These are phyloP conservation scores for Rhodocollybia butyracea DNA, from an alignment of 768 basidiomycete species.

Conservation along the genomic window DNA sequence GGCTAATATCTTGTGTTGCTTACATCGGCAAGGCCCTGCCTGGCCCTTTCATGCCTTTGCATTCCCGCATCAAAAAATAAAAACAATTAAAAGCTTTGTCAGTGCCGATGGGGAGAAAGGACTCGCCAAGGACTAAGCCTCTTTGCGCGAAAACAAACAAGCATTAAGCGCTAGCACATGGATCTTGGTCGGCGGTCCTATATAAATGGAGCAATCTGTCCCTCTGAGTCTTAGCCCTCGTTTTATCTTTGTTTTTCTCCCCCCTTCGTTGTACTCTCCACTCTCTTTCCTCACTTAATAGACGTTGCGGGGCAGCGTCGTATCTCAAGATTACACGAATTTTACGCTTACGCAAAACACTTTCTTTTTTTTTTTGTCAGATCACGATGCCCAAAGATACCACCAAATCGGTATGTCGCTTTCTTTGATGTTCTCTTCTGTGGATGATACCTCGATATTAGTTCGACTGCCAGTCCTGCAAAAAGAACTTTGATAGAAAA, in stretches of 20 bases:
- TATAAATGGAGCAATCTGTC: neutral
- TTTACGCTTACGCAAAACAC: neutral
- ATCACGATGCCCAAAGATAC: neutral
- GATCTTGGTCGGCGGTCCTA: neutral
- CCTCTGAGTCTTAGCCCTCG: neutral
- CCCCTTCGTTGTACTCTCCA: slow-evolving; percentile 2
- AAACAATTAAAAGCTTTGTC: neutral
- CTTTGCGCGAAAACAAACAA: neutral
- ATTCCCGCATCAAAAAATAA: neutral
- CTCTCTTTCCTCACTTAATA: slow-evolving; percentile 2
- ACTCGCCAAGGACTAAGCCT: neutral
- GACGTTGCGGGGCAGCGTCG: slow-evolving; percentile 28
- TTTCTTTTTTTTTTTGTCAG: neutral
- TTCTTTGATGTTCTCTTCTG: neutral
- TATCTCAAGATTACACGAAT: slow-evolving; percentile 8
- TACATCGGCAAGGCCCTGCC: no score
- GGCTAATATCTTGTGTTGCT: no score
- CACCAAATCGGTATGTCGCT: neutral
- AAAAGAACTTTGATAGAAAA: slow-evolving; percentile 49
- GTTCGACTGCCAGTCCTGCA: slow-evolving; percentile 42
- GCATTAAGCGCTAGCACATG: neutral
- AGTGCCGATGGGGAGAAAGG: no score
- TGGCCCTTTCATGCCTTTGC: no score
- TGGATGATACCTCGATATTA: slow-evolving; percentile 9
- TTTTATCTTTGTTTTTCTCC: neutral